Base-by-base conservation (phyloP, 1,284 basidiomycete genomes). In the Ustilago hordei region DNA sequence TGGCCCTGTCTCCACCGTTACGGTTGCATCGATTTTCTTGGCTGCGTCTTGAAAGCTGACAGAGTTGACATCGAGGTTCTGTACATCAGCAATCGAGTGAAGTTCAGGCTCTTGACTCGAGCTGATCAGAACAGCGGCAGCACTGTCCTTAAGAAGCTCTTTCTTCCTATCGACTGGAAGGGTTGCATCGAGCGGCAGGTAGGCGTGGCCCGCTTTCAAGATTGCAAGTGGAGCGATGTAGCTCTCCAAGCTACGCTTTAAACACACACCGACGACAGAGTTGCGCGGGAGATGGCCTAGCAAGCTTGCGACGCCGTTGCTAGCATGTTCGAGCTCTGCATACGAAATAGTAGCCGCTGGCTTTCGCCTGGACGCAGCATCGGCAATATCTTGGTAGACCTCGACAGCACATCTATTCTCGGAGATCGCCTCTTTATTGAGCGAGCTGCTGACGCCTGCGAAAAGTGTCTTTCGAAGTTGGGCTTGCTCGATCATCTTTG, bases 131-230 rank as follows among this genome's bases (percentile, higher is more conserved):
- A 70, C 31, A 8, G 41, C 75, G 0, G 83, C 81, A 0, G 55
- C 62, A 55, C 82, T 83, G 45, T 82, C 82, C 8, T 55, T 47
- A 17, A 84, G 35, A 2, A 87, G 75, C 41, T 83, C 80, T 50
- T 59, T 60, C 61, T 85, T 83, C 5, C 86, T 79, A 23, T 81
- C 80, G 9, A 54, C 31, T 0, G 86, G 85, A 23, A 86, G 76
- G 35, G 83, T 80, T 47, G 77, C 79, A 60, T 86, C 85, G 23
- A 87, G 79, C 4, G 86, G 85, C 17, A 87, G 56, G 56, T 86
- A 87, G 11, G 78, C 60, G 17, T 75, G 74, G 1, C 84, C 80
- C 11, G 79, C 72, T 41, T 69, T 77, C 31, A 84, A 64, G 47
- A 84, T 73, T 7, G 66, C 84, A 2, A 84, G 55, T 0, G 83